Percentiles rank a stretch among this genome's conserved stretches.
Conservation (phyloP, 176 grass and related monocot genomes). For the Melocanna baccifera region DNA sequence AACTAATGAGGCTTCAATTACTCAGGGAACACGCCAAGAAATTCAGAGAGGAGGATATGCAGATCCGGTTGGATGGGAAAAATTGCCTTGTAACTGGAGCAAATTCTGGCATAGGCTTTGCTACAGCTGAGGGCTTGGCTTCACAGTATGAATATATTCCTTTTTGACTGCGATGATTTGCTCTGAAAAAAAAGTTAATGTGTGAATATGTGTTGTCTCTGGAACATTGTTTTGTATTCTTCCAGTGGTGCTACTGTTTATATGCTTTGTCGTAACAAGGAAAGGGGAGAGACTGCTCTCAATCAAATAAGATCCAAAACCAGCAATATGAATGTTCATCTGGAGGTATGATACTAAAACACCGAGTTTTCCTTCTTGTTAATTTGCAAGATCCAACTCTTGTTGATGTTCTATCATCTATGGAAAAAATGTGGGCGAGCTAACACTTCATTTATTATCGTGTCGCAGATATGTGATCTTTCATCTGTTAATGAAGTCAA, state of each 20-base stretch:
- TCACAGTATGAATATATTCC: slow-evolving; percentile 52
- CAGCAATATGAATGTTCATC: slow-evolving; percentile 71
- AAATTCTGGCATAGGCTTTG: slow-evolving; percentile 88
- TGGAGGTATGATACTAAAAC: slow-evolving; percentile 52
- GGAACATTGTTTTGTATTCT: slow-evolving; percentile 28
- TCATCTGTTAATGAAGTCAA: slow-evolving; percentile 76
- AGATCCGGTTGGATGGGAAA: slow-evolving; percentile 75
- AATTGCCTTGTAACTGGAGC: slow-evolving; percentile 87
- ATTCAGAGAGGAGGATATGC: slow-evolving; percentile 85
- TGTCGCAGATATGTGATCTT: slow-evolving; percentile 79
- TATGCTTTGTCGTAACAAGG: slow-evolving; percentile 94
- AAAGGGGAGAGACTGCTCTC: slow-evolving; percentile 72
- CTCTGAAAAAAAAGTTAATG: background rate
- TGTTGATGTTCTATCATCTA: background rate
- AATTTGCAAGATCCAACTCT: background rate
- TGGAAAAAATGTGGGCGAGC: background rate
- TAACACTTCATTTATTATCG: background rate
- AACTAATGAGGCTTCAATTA: background rate
- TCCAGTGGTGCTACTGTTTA: slow-evolving; percentile 85
- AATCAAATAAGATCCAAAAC: slow-evolving; percentile 74
- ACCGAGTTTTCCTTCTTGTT: background rate
- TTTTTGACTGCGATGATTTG: background rate
- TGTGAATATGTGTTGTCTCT: background rate
- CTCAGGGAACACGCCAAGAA: slow-evolving; percentile 79
- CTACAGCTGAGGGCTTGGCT: slow-evolving; percentile 79